These are phyloP conservation scores for Leccinum laetum DNA, from an alignment of 1,284 basidiomycete genomes.

Conservation along the genomic window DNA sequence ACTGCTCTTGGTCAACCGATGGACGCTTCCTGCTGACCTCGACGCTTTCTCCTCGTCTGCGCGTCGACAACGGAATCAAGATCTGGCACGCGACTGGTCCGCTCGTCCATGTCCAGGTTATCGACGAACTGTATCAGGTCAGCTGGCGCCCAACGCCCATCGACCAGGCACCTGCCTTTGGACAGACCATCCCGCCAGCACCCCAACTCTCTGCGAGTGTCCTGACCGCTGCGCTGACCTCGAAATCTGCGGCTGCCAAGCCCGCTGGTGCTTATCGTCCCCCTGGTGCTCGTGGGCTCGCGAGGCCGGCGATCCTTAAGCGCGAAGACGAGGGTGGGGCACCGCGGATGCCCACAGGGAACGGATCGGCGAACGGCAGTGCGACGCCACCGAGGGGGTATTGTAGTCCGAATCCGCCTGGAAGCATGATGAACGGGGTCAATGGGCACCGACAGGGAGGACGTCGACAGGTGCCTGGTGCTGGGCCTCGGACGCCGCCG, in stretches of 20 bases:
- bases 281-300: constrained; percentile 86
- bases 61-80: constrained; percentile 97
- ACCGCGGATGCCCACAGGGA: constrained; percentile 39
- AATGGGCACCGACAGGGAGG: constrained; percentile 34
- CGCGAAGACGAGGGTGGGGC: constrained; percentile 83
- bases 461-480: constrained; percentile 67
- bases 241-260: constrained; percentile 45
- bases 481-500: constrained; percentile 48
- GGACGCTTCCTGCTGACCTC: constrained; percentile 94
- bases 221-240: constrained; percentile 35
- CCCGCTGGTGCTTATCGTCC: constrained; percentile 87
- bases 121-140: constrained; percentile 89
- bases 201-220: constrained; percentile 72
- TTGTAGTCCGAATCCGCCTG: constrained; percentile 34
- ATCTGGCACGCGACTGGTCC: constrained; percentile 93
- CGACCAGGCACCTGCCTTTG: constrained; percentile 72
- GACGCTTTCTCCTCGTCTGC: constrained; percentile 89
- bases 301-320: constrained; percentile 85
- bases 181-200: constrained; percentile 68
- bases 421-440: constrained; percentile 24
- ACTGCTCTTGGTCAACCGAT: constrained; percentile 96
- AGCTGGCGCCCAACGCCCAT: constrained; percentile 80
- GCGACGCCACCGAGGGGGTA: constrained; percentile 50
- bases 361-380: constrained; percentile 49
- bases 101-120: constrained; percentile 75